Evolutionary conservation across 1,284 basidiomycete genomes (phyloP).

Genomic region (Cryptococcus sp.): DNA sequence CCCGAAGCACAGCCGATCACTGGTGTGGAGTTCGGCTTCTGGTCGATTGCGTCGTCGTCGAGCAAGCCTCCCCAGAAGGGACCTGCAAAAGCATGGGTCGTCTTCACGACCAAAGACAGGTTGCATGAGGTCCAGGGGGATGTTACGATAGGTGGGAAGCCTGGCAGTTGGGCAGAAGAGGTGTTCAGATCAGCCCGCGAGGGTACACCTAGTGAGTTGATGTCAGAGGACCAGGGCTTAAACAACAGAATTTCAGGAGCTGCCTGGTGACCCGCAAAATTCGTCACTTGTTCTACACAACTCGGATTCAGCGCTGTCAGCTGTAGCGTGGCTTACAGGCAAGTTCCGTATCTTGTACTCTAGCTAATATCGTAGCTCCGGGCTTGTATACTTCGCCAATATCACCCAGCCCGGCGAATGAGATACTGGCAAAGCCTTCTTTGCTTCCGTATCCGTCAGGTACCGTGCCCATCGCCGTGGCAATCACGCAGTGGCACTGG

Average conservation of each 20-base stretch:
- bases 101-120: slow-evolving; percentile 81
- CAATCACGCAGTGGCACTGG: slow-evolving; percentile 90
- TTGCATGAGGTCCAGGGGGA: slow-evolving; percentile 87
- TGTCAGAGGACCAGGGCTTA: slow-evolving; percentile 1
- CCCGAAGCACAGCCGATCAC: slow-evolving; percentile 77
- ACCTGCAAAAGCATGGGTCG: slow-evolving; percentile 57
- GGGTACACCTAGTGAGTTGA: slow-evolving; percentile 69
- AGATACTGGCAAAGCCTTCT: slow-evolving; percentile 40
- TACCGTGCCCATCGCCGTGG: slow-evolving; percentile 64
- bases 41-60: slow-evolving; percentile 26
- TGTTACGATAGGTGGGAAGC: slow-evolving; percentile 52
- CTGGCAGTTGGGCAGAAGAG: slow-evolving; percentile 71
- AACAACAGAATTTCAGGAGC: slow-evolving; percentile 73
- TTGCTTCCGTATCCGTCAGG: slow-evolving; percentile 62
- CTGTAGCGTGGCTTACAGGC: slow-evolving; percentile 88
- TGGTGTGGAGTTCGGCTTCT: slow-evolving; percentile 76
- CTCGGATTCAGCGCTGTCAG: slow-evolving; percentile 59
- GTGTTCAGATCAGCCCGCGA: slow-evolving; percentile 75
- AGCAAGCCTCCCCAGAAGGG: slow-evolving; percentile 19
- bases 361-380: slow-evolving; percentile 57
- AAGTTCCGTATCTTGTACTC: slow-evolving; percentile 25
- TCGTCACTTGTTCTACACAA: slow-evolving; percentile 75
- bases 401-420: slow-evolving; percentile 31
- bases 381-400: slow-evolving; percentile 78
- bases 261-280: slow-evolving; percentile 71